phyloP scores from a whole-genome alignment of 805 yeast genomes.

The Candida xyloterini region DNA sequence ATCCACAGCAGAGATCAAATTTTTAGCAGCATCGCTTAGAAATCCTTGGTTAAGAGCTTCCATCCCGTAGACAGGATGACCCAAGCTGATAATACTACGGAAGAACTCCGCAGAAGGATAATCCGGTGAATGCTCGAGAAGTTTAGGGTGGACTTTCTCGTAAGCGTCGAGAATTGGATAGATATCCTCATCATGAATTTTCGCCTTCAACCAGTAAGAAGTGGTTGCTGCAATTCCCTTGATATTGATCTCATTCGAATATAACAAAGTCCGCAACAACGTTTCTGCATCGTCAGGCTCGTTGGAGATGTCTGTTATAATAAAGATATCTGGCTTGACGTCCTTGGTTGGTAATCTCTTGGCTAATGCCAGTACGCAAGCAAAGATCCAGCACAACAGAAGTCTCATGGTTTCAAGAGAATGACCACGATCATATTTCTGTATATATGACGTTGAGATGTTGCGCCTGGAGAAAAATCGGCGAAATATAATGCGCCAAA shows the following conservation, averaged over 20 bases:
- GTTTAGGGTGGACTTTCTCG: slow-evolving; percentile 25
- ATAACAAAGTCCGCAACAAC: slow-evolving; percentile 30
- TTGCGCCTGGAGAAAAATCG: too few species aligned
- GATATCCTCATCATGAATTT: slow-evolving; percentile 31
- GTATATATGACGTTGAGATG: too few species aligned
- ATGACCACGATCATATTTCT: too few species aligned
- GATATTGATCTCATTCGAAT: slow-evolving; percentile 30
- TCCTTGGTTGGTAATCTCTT: slow-evolving; percentile 12
- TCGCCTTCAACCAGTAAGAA: slow-evolving; percentile 32
- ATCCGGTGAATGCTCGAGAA: slow-evolving; percentile 26
- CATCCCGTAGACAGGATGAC: slow-evolving; percentile 29
- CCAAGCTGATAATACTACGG: slow-evolving; percentile 25
- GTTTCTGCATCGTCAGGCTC: slow-evolving; percentile 35
- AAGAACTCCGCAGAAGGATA: slow-evolving; percentile 30
- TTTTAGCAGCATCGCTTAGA: slow-evolving; percentile 27
- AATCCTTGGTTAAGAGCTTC: slow-evolving; percentile 15
- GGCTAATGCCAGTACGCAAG: background rate
- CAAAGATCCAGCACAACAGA: background rate
- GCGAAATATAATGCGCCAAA: too few species aligned
- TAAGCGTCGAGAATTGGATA: slow-evolving; percentile 33
- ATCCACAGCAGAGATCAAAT: slow-evolving; percentile 26
- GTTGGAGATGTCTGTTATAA: slow-evolving; percentile 32
- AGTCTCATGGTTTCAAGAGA: background rate
- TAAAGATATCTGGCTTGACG: slow-evolving; percentile 28
- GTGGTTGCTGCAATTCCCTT: slow-evolving; percentile 35